These are phyloP conservation scores for Apostasia shenzhenica DNA, from an alignment of 106 monocot species.

Conservation along the genomic window DNA sequence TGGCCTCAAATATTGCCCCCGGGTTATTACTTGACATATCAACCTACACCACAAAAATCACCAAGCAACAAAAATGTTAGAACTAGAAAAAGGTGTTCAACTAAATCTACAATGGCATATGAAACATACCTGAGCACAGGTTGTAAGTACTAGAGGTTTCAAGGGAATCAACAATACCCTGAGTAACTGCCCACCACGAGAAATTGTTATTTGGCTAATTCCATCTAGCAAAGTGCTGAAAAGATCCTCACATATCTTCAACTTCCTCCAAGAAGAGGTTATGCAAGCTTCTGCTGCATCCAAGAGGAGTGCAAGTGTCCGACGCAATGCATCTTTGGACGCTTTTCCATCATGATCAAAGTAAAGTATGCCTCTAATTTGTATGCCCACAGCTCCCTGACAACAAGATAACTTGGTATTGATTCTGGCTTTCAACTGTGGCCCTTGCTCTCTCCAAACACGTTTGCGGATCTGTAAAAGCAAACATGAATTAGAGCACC, in stretches of 20 bases:
- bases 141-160: slow-evolving; percentile 85
- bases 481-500: background rate
- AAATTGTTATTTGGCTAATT: slow-evolving; percentile 78
- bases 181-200: slow-evolving; percentile 86
- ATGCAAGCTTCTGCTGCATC: slow-evolving; percentile 92
- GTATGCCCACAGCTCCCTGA: slow-evolving; percentile 68
- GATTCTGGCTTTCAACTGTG: slow-evolving; percentile 69
- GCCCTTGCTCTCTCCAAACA: slow-evolving; percentile 87
- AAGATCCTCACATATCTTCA: slow-evolving; percentile 82
- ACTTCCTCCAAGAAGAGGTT: slow-evolving; percentile 81
- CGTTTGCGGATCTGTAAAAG: slow-evolving; percentile 71
- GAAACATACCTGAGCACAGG: slow-evolving; percentile 68
- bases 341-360: slow-evolving; percentile 63
- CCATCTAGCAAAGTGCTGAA: slow-evolving; percentile 69
- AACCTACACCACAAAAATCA: slow-evolving; percentile 38
- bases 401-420: slow-evolving; percentile 66
- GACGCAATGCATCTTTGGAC: slow-evolving; percentile 66
- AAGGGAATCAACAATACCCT: slow-evolving; percentile 80
- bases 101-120: background rate
- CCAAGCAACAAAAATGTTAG: background rate
- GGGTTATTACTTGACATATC: slow-evolving; percentile 71
- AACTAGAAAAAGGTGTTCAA: background rate
- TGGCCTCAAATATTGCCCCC: slow-evolving; percentile 73
- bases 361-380: slow-evolving; percentile 45
- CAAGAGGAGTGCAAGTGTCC: slow-evolving; percentile 75